phyloP scores from a whole-genome alignment of 1,139 yeast genomes.

The Candida pseudoviswanathii region DNA sequence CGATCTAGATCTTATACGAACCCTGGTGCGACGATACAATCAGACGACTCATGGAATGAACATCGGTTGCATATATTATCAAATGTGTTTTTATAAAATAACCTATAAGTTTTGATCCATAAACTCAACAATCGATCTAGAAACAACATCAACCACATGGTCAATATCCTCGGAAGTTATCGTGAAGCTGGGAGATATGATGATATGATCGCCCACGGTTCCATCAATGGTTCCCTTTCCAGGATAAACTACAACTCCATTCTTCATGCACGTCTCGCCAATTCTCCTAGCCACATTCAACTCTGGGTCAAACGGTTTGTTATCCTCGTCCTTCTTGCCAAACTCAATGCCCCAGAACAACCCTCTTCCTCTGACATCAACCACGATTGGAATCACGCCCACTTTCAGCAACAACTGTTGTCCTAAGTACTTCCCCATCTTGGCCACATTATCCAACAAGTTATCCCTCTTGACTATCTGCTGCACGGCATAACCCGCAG shows the following conservation, averaged over 20 bases:
- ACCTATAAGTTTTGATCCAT: not conserved
- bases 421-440: constrained; percentile 17
- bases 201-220: constrained; percentile 47
- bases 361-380: constrained; percentile 64
- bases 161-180: constrained; percentile 50
- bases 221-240: constrained; percentile 38
- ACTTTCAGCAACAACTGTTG: constrained; percentile 24
- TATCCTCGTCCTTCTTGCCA: constrained; percentile 51
- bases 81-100: not conserved
- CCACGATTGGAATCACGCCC: constrained; percentile 39
- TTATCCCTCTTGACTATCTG: constrained; percentile 17
- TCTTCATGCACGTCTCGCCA: constrained; percentile 36
- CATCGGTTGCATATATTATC: too few species aligned
- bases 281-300: constrained; percentile 35
- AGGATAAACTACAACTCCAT: constrained; percentile 49
- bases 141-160: constrained; percentile 10
- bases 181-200: constrained; percentile 53
- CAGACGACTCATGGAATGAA: too few species aligned
- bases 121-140: constrained; percentile 3
- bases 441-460: constrained; percentile 17
- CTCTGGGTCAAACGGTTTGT: constrained; percentile 44
- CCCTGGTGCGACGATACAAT: too few species aligned
- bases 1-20: too few species aligned
- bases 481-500: constrained; percentile 21
- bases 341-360: constrained; percentile 63